Conservation (phyloP, 345 rosid genomes). For the Eucalyptus erythrocorys region DNA sequence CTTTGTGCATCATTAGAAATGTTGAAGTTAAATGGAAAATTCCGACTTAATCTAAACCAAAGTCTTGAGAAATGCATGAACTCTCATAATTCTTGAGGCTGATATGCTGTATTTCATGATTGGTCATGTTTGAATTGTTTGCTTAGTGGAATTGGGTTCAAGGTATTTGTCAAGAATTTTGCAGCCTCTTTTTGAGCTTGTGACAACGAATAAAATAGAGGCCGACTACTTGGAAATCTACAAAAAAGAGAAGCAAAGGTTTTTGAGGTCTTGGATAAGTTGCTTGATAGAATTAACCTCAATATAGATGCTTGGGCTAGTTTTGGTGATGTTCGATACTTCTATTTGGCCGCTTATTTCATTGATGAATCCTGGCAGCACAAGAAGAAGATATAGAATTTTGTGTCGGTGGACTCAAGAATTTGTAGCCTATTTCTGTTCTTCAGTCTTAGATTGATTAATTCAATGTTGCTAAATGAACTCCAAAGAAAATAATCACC, state of each 20-base stretch:
- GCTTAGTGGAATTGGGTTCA: slow-evolving; percentile 8
- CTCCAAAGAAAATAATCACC: background rate
- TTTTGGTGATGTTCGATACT: slow-evolving; percentile 26
- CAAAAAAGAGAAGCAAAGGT: slow-evolving; percentile 48
- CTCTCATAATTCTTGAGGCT: background rate
- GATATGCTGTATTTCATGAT: background rate
- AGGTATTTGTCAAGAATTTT: slow-evolving; percentile 50
- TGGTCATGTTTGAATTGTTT: background rate
- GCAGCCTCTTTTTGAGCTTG: slow-evolving; percentile 56
- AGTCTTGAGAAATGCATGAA: background rate
- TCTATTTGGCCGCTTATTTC: slow-evolving; percentile 44
- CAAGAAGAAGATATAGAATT: slow-evolving; percentile 42
- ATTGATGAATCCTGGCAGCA: slow-evolving; percentile 56
- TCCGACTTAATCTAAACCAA: background rate
- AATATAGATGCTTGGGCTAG: slow-evolving; percentile 40
- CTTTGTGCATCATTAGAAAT: background rate
- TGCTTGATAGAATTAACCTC: slow-evolving; percentile 57
- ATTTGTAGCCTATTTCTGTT: fast-evolving
- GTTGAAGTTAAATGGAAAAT: background rate
- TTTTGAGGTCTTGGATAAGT: slow-evolving; percentile 46
- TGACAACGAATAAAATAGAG: slow-evolving; percentile 37
- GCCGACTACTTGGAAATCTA: slow-evolving; percentile 63
- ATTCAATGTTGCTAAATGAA: background rate
- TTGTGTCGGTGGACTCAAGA: slow-evolving; percentile 24
- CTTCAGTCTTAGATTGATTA: background rate